phyloP scores from a whole-genome alignment of 2,329 filamentous ascomycete species.

The Atkinsonella texensis region DNA sequence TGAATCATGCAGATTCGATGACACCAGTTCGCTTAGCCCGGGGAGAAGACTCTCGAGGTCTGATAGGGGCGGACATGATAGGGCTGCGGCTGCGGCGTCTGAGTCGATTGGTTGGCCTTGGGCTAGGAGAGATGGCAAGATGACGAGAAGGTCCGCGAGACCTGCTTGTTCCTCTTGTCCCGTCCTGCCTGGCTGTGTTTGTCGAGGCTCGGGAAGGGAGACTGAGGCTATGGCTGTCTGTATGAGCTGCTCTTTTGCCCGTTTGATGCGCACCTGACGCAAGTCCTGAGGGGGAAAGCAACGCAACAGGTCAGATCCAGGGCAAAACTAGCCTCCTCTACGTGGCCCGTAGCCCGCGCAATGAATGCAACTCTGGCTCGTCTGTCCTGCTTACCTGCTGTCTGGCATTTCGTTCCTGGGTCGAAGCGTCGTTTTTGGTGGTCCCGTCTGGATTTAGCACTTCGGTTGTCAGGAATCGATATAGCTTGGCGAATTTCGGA shows the following conservation, averaged over 20 bases:
- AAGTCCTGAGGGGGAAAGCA: slow-evolving; percentile 29
- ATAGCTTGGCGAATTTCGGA: slow-evolving; percentile 47
- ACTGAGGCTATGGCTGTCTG: slow-evolving; percentile 35
- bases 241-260: slow-evolving; percentile 39
- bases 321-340: no score
- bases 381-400: slow-evolving; percentile 28
- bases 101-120: slow-evolving; percentile 22
- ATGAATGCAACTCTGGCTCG: no score
- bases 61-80: slow-evolving; percentile 37
- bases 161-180: slow-evolving; percentile 21
- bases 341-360: no score
- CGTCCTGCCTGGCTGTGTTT: slow-evolving; percentile 3
- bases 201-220: slow-evolving; percentile 17
- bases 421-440: slow-evolving; percentile 37
- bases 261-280: slow-evolving; percentile 32
- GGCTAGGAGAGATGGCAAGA: slow-evolving; percentile 38
- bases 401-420: slow-evolving; percentile 36
- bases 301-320: neutral
- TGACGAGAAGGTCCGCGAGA: slow-evolving; percentile 40
- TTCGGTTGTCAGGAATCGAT: slow-evolving; percentile 39
- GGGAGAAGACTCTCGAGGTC: slow-evolving; percentile 36
- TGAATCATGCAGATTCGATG: slow-evolving; percentile 34
- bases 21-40: slow-evolving; percentile 33
- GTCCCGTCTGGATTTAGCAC: slow-evolving; percentile 47
- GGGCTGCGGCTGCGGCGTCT: slow-evolving; percentile 29